Evolutionary conservation across 805 yeast genomes (phyloP), one percentile per base, ranked within the genome.

Genomic region (Spathaspora hagerdaliae): DNA sequence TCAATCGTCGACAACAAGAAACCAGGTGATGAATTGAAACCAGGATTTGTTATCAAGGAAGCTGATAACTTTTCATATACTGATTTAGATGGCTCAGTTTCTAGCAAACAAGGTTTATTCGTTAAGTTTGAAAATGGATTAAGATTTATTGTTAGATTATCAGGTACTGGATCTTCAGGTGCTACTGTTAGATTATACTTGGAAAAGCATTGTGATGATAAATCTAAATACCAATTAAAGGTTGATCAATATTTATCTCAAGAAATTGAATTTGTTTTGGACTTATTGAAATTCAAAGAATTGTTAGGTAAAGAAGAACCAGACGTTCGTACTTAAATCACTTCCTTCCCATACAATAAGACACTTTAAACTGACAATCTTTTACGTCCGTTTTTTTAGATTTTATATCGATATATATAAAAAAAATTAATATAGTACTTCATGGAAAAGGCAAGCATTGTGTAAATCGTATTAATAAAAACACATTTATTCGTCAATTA

Each of bases 81-180:
- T 13, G 98, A 94, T 63, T 73, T 92, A 47, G 98, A 94, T 65
- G 98, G 98, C 29, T 82, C 92, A 1, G 90, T 92, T 6, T 87
- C 96, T 3, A 60, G 65, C 5, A 81, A 90, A 60, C 99, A 92
- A 73, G 99, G 99, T 33, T 77, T 94, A 43, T 91, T 74, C 58
- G 84, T 90, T 52, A 90, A 85, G 67, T 78, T 90, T 51, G 79
- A 78, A 41, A 83, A 83, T 57, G 97, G 97, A 6, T 77, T 87
- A 49, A 81, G 97, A 64, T 81, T 91, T 43, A 87, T 94, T 33
- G 86, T 89, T 44, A 84, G 99, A 67, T 75, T 94, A 52, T 89
- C 97, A 0, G 99, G 99, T 46, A 92, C 99, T 2, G 99, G 99
- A 12, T 90, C 97, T 1, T 84, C 96, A 1, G 99, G 99, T 41